These are phyloP conservation scores for Roridomyces roridus DNA, from an alignment of 768 basidiomycete genomes.

Conservation along the genomic window DNA sequence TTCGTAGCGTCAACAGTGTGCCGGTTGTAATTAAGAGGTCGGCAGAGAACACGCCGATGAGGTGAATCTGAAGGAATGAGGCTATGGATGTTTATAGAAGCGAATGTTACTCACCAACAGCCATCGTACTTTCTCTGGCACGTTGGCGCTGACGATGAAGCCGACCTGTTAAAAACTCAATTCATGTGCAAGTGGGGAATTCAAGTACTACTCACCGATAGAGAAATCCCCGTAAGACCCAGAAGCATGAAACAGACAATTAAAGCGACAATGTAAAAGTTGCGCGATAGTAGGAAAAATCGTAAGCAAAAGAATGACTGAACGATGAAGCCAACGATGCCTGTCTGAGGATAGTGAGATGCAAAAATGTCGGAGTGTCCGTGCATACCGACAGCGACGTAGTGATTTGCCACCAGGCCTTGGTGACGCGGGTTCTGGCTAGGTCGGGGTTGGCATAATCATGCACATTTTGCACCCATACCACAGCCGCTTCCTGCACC, in stretches of 20 bases:
- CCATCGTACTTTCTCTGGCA: background rate
- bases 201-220: background rate
- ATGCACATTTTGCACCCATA: conserved; percentile 8
- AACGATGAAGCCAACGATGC: conserved; percentile 1
- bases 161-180: background rate
- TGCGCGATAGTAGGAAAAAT: conserved; percentile 10
- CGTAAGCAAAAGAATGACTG: conserved; percentile 12
- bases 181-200: background rate
- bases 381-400: conserved; percentile 6
- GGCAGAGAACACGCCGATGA: conserved; percentile 10
- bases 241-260: conserved; percentile 5
- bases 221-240: conserved; percentile 10
- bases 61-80: conserved; percentile 7
- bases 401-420: conserved; percentile 12
- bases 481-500: background rate
- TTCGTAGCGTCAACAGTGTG: background rate
- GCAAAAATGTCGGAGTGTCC: background rate
- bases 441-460: conserved; percentile 13
- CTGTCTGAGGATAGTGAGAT: conserved; percentile 10
- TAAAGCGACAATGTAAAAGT: background rate
- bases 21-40: conserved; percentile 13
- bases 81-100: too few relatives aligned
- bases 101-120: conserved; percentile 10
- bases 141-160: background rate
- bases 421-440: background rate